Conservation (phyloP, 1,284 basidiomycete genomes). For the Ustilago lituana region DNA sequence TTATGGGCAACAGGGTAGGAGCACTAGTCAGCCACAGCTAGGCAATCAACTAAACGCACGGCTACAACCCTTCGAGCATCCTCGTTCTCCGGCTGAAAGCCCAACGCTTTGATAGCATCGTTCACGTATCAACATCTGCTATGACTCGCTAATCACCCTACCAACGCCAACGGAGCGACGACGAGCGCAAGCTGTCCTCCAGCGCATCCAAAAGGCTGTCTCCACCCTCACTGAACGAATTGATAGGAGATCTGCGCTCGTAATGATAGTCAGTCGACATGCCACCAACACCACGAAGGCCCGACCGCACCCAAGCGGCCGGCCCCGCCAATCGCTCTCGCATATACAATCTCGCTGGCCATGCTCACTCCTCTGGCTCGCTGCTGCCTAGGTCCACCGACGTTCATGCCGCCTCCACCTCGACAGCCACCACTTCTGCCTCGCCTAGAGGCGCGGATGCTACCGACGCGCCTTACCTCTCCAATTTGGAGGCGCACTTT, state of each 20-base stretch:
- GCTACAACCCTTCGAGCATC: no score
- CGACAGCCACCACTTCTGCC: slow-evolving; percentile 6
- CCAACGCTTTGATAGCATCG: no score
- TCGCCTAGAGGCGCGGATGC: slow-evolving; percentile 21
- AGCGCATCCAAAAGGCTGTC: no score
- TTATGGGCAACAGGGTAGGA: no score
- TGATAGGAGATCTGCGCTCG: slow-evolving; percentile 1
- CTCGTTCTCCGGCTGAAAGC: no score
- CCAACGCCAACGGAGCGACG: not conserved
- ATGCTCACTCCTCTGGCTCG: slow-evolving; percentile 45
- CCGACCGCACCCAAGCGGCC: slow-evolving; percentile 11
- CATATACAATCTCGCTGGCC: slow-evolving; percentile 47
- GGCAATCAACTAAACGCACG: no score
- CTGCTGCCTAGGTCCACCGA: slow-evolving; percentile 42
- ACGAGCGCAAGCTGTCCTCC: no score
- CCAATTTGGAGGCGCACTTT: slow-evolving; percentile 56
- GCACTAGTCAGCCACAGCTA: no score
- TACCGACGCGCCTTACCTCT: slow-evolving; percentile 56
- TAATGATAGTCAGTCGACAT: slow-evolving; percentile 16
- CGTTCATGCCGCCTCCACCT: slow-evolving; percentile 23
- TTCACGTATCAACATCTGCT: not conserved
- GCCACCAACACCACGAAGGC: slow-evolving; percentile 22
- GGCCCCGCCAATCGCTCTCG: slow-evolving; percentile 27
- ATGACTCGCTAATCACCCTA: slow-evolving; percentile 4
- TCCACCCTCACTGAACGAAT: no score